Base-by-base conservation (phyloP, 2,329 filamentous ascomycete genomes). In the Pyrenophora tritici-repentis region DNA sequence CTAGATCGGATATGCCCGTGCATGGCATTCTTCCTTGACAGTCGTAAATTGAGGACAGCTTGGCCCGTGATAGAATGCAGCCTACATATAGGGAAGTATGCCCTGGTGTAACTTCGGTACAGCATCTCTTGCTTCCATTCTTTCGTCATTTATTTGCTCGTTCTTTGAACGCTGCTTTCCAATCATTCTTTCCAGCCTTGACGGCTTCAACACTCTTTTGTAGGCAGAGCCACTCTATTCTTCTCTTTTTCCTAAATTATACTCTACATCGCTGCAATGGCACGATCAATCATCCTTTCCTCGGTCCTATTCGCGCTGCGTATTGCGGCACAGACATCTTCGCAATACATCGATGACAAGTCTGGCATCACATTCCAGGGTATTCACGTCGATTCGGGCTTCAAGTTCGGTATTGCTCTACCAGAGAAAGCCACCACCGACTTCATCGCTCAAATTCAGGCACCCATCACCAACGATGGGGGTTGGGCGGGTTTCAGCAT, bases 401-500 rank as follows among this genome's bases (percentile, higher is more conserved):
- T 73, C 62, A 73, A 64, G 20, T 78, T 83, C 47, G 81, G 80
- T 61, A 73, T 84, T 33, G 80, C 78, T 1, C 64, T 83, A 2
- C 81, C 82, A 1, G 73, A 80, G 53, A 77, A 70, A 9, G 67
- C 78, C 12, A 74, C 68, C 1, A 76, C 75, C 9, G 82, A 85
- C 65, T 78, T 84, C 57, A 82, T 85, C 52, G 79, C 78, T 6
- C 79, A 83, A 61, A 74, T 85, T 37, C 62, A 69, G 42, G 66
- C 59, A 10, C 70, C 69, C 10, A 76, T 82, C 14, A 75, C 77
- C 48, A 73, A 78, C 50, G 74, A 71, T 16, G 71, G 67, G 2
- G 79, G 80, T 49, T 85, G 80, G 76, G 79, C 75, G 32, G 81
- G 78, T 58, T 72, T 83, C 36, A 78, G 77, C 14, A 71, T 82